A percentile compares a stretch with the other conserved stretches of the same genome.
Conservation (phyloP, 1,139 yeast genomes). For the Blastobotrys petasosporus region DNA sequence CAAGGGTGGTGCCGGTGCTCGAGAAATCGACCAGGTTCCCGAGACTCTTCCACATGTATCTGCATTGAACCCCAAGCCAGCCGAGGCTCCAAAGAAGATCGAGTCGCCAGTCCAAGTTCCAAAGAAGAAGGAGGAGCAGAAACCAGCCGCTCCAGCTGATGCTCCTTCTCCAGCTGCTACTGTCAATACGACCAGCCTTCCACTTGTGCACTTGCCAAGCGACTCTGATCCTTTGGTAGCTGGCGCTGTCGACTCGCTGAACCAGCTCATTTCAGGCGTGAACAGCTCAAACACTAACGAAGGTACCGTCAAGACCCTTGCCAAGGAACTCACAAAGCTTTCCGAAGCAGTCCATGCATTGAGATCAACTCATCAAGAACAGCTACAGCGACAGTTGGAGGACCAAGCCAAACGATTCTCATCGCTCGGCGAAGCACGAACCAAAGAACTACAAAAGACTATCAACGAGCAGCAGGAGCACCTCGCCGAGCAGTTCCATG, state of each 20-base stretch:
- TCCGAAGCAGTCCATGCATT: constrained; percentile 27
- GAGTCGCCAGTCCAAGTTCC: background rate
- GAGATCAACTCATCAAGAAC: constrained; percentile 22
- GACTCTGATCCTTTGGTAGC: constrained; percentile 45
- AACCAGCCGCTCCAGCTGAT: constrained; percentile 12
- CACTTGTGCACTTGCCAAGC: constrained; percentile 27
- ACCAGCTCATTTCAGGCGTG: constrained; percentile 47
- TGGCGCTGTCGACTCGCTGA: constrained; percentile 46
- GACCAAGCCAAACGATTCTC: constrained; percentile 26
- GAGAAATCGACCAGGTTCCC: constrained; percentile 8
- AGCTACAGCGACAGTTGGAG: constrained; percentile 24
- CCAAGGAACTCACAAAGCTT: constrained; percentile 27
- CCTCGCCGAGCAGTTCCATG: constrained; percentile 52
- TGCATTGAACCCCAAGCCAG: background rate
- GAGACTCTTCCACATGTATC: constrained; percentile 7
- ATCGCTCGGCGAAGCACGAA: constrained; percentile 24
- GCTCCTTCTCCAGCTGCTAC: background rate
- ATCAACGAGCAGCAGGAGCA: constrained; percentile 48
- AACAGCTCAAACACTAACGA: constrained; percentile 37
- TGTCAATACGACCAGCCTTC: constrained; percentile 13
- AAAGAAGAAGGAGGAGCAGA: constrained; percentile 1
- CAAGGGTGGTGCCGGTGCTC: constrained; percentile 34
- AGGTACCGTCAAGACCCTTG: constrained; percentile 26
- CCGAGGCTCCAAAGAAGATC: background rate
- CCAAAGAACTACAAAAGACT: constrained; percentile 32